Evolutionary conservation across 1,284 basidiomycete genomes (phyloP).

Genomic region (Porodaedalea pini): DNA sequence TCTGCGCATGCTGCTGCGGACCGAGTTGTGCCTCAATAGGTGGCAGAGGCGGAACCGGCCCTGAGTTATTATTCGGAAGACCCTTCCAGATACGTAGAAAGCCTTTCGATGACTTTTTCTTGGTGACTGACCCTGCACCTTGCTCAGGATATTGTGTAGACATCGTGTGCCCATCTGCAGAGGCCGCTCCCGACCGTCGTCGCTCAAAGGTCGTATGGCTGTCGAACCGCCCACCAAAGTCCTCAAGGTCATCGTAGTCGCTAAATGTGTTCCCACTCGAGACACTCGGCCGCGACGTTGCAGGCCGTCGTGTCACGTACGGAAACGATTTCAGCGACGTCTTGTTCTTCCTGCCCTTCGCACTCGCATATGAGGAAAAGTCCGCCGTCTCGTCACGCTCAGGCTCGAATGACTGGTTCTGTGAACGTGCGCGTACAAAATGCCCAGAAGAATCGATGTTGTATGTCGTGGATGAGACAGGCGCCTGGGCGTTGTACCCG

Average conservation of each 20-base stretch:
- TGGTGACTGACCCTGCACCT: slow-evolving; percentile 29
- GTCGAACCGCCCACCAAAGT: slow-evolving; percentile 80
- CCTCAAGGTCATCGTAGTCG: slow-evolving; percentile 79
- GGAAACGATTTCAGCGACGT: not conserved
- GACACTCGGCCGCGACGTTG: slow-evolving; percentile 38
- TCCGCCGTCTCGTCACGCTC: slow-evolving; percentile 3
- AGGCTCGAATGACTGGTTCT: not conserved
- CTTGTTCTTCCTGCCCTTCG: slow-evolving; percentile 4
- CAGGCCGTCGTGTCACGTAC: not conserved
- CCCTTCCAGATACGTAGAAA: slow-evolving; percentile 44
- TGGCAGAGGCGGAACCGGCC: slow-evolving; percentile 12
- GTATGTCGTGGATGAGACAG: slow-evolving; percentile 34
- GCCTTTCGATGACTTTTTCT: slow-evolving; percentile 60
- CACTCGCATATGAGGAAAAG: not conserved
- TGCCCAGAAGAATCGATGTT: slow-evolving; percentile 14
- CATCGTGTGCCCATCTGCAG: slow-evolving; percentile 25
- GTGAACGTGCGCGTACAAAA: not conserved
- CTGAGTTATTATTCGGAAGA: slow-evolving; percentile 8
- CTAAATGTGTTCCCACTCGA: slow-evolving; percentile 64
- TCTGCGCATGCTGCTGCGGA: slow-evolving; percentile 30
- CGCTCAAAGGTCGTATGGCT: slow-evolving; percentile 68
- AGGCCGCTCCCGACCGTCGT: slow-evolving; percentile 32
- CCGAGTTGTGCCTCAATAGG: slow-evolving; percentile 12
- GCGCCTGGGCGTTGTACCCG: slow-evolving; percentile 53
- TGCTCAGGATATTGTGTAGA: slow-evolving; percentile 34